Base-by-base conservation (phyloP, 2,329 filamentous ascomycete genomes). In the Botrytis galanthina region DNA sequence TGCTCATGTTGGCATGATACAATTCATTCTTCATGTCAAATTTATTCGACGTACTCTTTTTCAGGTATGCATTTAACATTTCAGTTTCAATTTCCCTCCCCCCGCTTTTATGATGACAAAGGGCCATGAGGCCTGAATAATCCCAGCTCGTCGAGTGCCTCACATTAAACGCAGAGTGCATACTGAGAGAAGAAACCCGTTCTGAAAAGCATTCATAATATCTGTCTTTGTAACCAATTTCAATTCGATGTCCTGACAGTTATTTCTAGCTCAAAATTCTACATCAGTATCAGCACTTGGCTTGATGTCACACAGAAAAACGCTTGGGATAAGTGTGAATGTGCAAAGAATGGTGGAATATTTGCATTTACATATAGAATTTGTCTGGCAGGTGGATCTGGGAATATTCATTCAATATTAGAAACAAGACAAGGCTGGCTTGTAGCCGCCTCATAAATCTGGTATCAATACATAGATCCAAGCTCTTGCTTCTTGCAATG, bases 121-220 rank as follows among this genome's bases (percentile, higher is more conserved):
- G 92, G 96, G 94, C 93, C 91, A 88, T 87, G 86, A 85, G 88
- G 93, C 94, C 95, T 92, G 92, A 94, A 81, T 93, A 95, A 97
- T 93, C 96, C 96, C 96, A 99, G 96, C 96, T 99, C 96, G 92
- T 97, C 92, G 95, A 98, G 91, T 90, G 89, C 89, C 92, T 93
- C 90, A 88, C 71, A 84, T 85, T 86, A 84, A 90, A 93, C 90
- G 88, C 88, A 87, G 92, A 93, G 92, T 87, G 87, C 88, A 89
- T 90, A 83, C 85, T 98, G 95, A 97, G 94, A 98, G 92, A 87
- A 93, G 75, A 81, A 81, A 81, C 80, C 77, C 79, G 77, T 79
- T 81, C 80, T 81, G 80, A 81, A 72, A 72, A 72, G 32, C 70
- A 37, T 18, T 44, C 32, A 67, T 16, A 8, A 68, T 14, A 46